Conservation (phyloP, 2,329 filamentous ascomycete genomes). For the Sarocladiaceae sp. region DNA sequence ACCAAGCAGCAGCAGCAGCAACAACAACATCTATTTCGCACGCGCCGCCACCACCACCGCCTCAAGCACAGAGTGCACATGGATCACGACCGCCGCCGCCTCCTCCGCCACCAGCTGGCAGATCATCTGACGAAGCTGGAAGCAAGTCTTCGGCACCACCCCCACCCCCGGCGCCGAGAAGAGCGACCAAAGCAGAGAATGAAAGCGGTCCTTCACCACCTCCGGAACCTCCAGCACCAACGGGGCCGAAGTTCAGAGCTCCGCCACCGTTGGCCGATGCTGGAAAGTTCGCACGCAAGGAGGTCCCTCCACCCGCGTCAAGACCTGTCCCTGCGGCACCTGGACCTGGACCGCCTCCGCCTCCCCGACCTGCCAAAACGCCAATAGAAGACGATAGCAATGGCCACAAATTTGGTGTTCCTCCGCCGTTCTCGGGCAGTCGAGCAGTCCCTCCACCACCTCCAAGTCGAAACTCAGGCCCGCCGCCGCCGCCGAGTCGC, state of each 20-base stretch:
- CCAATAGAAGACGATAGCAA: slow-evolving; percentile 59
- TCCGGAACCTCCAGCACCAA: slow-evolving; percentile 60
- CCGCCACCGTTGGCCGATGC: slow-evolving; percentile 88
- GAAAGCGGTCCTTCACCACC: slow-evolving; percentile 46
- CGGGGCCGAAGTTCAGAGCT: slow-evolving; percentile 70
- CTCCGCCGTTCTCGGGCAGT: slow-evolving; percentile 72
- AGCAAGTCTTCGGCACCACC: slow-evolving; percentile 26
- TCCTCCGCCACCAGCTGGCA: slow-evolving; percentile 21
- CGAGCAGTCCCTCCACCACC: slow-evolving; percentile 60
- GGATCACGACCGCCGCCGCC: slow-evolving; percentile 31
- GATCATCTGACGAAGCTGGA: slow-evolving; percentile 19
- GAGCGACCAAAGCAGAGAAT: slow-evolving; percentile 50
- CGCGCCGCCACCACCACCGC: slow-evolving; percentile 20
- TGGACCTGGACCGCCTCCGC: slow-evolving; percentile 28
- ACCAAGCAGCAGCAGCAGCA: slow-evolving; percentile 15
- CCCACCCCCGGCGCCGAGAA: slow-evolving; percentile 47
- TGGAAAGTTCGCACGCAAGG: slow-evolving; percentile 72
- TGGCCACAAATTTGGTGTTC: slow-evolving; percentile 64
- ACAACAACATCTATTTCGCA: slow-evolving; percentile 2
- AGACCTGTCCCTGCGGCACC: slow-evolving; percentile 17
- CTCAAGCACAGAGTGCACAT: slow-evolving; percentile 27
- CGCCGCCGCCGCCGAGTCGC: slow-evolving; percentile 72
- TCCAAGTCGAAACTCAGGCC: slow-evolving; percentile 56
- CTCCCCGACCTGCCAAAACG: slow-evolving; percentile 58
- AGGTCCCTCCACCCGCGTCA: slow-evolving; percentile 22